phyloP scores from a whole-genome alignment of 352 stramenopile species.

The Phytophthora tentaculata region DNA sequence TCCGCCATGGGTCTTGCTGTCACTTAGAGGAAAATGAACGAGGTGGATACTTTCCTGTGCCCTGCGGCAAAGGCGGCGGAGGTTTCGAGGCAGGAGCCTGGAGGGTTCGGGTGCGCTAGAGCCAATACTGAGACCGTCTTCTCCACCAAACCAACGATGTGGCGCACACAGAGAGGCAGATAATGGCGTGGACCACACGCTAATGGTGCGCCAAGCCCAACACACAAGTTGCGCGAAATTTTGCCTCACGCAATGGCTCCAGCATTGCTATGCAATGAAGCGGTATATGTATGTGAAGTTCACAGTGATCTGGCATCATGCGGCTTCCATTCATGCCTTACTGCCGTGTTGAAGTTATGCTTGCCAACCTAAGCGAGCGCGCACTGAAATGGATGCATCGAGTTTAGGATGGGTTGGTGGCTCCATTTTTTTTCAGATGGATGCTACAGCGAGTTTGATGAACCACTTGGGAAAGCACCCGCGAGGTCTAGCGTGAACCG shows the following conservation, averaged over 20 bases:
- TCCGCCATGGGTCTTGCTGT: constrained; percentile 58
- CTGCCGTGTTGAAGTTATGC: neutral
- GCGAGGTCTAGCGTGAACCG: too few species aligned
- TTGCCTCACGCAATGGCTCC: constrained; percentile 4
- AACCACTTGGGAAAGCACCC: too few species aligned
- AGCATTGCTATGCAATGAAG: too few species aligned
- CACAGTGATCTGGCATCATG: neutral
- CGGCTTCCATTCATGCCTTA: neutral
- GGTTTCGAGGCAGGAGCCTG: constrained; percentile 24
- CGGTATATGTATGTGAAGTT: too few species aligned
- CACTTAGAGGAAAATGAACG: constrained; percentile 13
- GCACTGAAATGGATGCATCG: constrained; percentile 3
- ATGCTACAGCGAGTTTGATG: neutral
- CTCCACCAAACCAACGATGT: constrained; percentile 31
- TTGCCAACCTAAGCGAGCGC: neutral
- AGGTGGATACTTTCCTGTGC: constrained; percentile 35
- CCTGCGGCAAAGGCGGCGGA: constrained; percentile 26
- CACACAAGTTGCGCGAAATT: constrained; percentile 12
- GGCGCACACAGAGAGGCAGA: constrained; percentile 31
- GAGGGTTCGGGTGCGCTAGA: constrained; percentile 22
- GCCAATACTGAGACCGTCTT: constrained; percentile 23
- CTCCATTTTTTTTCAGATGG: neutral
- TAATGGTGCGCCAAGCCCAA: neutral
- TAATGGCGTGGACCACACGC: constrained; percentile 24
- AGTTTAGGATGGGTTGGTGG: neutral